phyloP scores from a whole-genome alignment of 345 rosid genomes.

The Conringia planisiliqua region DNA sequence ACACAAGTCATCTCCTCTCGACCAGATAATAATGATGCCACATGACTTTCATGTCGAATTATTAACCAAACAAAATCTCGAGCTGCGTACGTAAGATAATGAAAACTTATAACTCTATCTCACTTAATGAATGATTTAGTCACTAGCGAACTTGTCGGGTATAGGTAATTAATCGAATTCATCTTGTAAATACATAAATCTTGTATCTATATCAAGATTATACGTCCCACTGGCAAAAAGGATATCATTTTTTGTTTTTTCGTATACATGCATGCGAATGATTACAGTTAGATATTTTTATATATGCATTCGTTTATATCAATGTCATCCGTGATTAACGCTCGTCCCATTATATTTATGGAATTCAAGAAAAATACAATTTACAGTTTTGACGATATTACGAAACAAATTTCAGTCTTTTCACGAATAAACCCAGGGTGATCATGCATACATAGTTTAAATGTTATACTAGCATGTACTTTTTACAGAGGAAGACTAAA shows the following conservation, averaged over 20 bases:
- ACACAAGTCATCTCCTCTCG: constrained; percentile 10
- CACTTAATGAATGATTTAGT: neutral
- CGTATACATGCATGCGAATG: neutral
- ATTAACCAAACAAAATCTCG: neutral
- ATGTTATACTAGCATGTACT: neutral
- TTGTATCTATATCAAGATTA: neutral
- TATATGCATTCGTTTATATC: neutral
- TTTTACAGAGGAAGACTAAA: neutral
- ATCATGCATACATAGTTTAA: neutral
- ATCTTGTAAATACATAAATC: neutral
- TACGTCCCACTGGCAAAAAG: neutral
- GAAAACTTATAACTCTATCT: neutral
- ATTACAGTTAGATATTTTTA: neutral
- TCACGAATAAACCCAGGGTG: neutral
- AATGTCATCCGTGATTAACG: neutral
- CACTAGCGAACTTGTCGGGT: neutral
- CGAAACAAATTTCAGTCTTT: neutral
- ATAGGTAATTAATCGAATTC: neutral
- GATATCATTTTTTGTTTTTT: neutral
- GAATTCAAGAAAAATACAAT: neutral
- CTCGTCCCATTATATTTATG: neutral
- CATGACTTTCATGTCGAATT: neutral
- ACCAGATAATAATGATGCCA: neutral
- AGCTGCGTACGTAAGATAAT: neutral
- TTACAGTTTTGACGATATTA: neutral